Evolutionary conservation across 2,329 filamentous ascomycete species (phyloP).

Genomic region (Neopestalotiopsis clavispora): DNA sequence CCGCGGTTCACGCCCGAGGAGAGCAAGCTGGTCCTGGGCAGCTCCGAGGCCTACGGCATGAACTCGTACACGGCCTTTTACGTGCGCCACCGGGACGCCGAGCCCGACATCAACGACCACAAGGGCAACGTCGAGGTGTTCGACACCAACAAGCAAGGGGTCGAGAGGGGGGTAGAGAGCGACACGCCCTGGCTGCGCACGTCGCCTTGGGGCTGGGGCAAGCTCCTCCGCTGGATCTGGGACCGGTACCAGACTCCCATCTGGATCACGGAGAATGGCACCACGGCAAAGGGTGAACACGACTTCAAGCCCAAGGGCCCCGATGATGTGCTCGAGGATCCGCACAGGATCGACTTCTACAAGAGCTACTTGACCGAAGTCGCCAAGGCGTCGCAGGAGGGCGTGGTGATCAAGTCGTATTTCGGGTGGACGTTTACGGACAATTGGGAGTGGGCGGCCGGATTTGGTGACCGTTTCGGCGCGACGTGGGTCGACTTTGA

Average conservation of each 20-base stretch:
- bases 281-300: slow-evolving; percentile 44
- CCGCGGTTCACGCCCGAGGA: slow-evolving; percentile 44
- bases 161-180: slow-evolving; percentile 39
- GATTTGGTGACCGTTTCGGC: slow-evolving; percentile 44
- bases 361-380: slow-evolving; percentile 42
- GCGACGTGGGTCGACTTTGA: slow-evolving; percentile 46
- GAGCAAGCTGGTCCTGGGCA: slow-evolving; percentile 41
- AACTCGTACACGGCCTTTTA: slow-evolving; percentile 48
- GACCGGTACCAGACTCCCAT: slow-evolving; percentile 44
- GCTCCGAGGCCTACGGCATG: slow-evolving; percentile 47
- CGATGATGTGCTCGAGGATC: slow-evolving; percentile 42
- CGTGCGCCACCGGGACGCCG: slow-evolving; percentile 38
- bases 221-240: slow-evolving; percentile 46
- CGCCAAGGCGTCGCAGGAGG: slow-evolving; percentile 41
- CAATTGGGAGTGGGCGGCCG: slow-evolving; percentile 51
- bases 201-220: slow-evolving; percentile 42
- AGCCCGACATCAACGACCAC: slow-evolving; percentile 43
- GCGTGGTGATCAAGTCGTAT: slow-evolving; percentile 43
- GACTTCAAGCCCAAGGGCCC: slow-evolving; percentile 33
- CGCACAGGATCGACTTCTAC: slow-evolving; percentile 43
- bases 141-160: slow-evolving; percentile 40
- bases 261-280: slow-evolving; percentile 48
- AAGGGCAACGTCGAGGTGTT: slow-evolving; percentile 43
- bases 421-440: slow-evolving; percentile 48
- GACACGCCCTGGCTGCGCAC: slow-evolving; percentile 46